Percentiles rank a stretch among this genome's conserved stretches.
phyloP scores from a whole-genome alignment of 1,284 basidiomycete genomes.

The Irpex rosettiformis region DNA sequence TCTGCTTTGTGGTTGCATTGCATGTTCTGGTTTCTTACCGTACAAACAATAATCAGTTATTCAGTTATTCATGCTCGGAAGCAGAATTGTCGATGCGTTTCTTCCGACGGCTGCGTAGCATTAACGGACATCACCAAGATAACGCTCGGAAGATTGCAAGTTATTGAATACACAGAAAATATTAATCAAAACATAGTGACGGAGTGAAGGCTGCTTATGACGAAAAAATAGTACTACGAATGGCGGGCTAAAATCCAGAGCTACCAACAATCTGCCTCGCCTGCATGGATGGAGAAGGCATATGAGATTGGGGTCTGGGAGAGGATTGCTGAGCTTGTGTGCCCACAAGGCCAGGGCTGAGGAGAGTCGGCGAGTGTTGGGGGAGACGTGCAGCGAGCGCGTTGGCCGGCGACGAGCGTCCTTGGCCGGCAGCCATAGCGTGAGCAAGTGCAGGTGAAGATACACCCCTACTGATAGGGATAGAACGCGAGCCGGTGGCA shows the following conservation, averaged over 20 bases:
- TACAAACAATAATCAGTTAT: neutral
- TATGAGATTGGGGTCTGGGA: constrained; percentile 51
- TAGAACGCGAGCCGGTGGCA: constrained; percentile 41
- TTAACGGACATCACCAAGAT: neutral
- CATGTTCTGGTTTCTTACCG: neutral
- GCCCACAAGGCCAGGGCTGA: constrained; percentile 44
- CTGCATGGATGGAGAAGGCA: constrained; percentile 61
- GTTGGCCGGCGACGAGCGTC: constrained; percentile 23
- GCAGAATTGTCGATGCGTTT: no score
- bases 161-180: neutral
- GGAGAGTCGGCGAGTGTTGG: constrained; percentile 47
- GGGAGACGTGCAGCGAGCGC: constrained; percentile 26
- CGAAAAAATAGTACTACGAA: neutral
- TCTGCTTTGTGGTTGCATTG: neutral
- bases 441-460: constrained; percentile 29
- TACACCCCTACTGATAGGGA: constrained; percentile 33
- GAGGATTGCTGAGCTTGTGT: constrained; percentile 50
- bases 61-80: no score
- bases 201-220: neutral
- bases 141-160: neutral
- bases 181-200: constrained; percentile 1
- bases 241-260: constrained; percentile 26
- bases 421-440: constrained; percentile 37
- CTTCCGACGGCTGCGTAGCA: no score
- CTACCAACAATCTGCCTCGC: constrained; percentile 50